Evolutionary conservation across 164 flowering plant species (phyloP).

Genomic region (Tetracentron sinense): DNA sequence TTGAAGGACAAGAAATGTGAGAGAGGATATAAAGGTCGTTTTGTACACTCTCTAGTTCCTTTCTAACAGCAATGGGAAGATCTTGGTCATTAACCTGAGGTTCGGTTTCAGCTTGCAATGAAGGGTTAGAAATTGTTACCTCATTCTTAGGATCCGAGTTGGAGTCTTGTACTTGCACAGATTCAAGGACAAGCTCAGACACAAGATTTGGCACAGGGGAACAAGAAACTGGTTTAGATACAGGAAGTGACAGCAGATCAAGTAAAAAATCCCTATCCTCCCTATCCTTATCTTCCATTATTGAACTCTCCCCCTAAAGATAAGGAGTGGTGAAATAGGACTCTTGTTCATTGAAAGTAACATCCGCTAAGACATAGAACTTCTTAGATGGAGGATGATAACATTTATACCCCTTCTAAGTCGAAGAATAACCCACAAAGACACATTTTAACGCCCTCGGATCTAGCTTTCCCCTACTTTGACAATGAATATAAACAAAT

Average conservation of each 20-base stretch:
- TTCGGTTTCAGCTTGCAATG: not conserved
- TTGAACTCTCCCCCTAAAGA: conserved; percentile 15
- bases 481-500: conserved; percentile 11
- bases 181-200: not conserved
- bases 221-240: not conserved
- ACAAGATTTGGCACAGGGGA: too few species aligned
- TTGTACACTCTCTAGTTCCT: conserved; percentile 2
- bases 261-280: too few species aligned
- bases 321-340: conserved; percentile 10
- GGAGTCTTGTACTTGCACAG: conserved; percentile 8
- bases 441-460: conserved; percentile 11
- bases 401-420: conserved; percentile 3
- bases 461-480: conserved; percentile 13
- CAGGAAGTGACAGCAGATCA: too few species aligned
- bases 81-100: not conserved
- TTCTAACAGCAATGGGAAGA: not conserved
- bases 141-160: conserved; percentile 9
- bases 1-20: conserved; percentile 11
- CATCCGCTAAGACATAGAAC: conserved; percentile 9
- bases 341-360: conserved; percentile 11
- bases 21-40: not conserved
- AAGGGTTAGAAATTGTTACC: not conserved
- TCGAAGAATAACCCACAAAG: conserved; percentile 8
- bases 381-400: conserved; percentile 12
- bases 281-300: conserved; percentile 18